These are phyloP conservation scores for Craterostigma plantagineum DNA, from an alignment of 257 asterid genomes.

Conservation along the genomic window DNA sequence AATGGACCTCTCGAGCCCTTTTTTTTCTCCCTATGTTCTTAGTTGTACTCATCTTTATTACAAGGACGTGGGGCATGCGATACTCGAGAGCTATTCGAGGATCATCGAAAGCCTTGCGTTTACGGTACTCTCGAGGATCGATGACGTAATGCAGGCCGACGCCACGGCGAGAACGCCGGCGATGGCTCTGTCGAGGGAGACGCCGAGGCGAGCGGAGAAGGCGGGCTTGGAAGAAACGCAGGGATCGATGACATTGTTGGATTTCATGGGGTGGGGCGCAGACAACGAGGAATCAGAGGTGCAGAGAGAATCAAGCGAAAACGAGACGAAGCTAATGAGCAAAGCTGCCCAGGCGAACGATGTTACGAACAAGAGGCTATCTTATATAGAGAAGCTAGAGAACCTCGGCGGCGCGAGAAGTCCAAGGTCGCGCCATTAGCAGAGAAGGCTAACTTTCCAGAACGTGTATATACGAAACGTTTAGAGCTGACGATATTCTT, in stretches of 20 bases:
- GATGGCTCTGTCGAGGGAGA: slow-evolving; percentile 18
- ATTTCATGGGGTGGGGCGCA: slow-evolving; percentile 38
- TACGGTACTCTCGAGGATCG: slow-evolving; percentile 68
- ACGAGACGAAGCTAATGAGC: slow-evolving; percentile 9
- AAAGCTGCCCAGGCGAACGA: slow-evolving; percentile 18
- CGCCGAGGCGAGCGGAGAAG: slow-evolving; percentile 12
- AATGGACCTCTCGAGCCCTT: too few species aligned
- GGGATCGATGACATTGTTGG: slow-evolving; percentile 27
- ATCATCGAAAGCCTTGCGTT: slow-evolving; percentile 67
- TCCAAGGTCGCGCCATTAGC: slow-evolving; percentile 73
- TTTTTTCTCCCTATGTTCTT: not conserved
- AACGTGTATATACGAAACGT: too few species aligned
- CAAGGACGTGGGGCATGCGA: slow-evolving; percentile 86
- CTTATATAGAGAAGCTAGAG: slow-evolving; percentile 58
- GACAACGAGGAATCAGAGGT: slow-evolving; percentile 18
- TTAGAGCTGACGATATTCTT: too few species aligned
- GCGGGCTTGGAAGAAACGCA: slow-evolving; percentile 10
- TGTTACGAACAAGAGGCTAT: slow-evolving; percentile 32
- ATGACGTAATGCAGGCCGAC: slow-evolving; percentile 64
- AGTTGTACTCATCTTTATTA: not conserved
- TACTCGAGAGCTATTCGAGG: slow-evolving; percentile 87
- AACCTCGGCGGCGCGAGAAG: slow-evolving; percentile 58
- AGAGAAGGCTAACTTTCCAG: too few species aligned
- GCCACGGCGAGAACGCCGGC: slow-evolving; percentile 24
- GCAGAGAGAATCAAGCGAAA: slow-evolving; percentile 16